Base-by-base conservation (phyloP, 345 rosid genomes). In the Eucalyptus urophylla region DNA sequence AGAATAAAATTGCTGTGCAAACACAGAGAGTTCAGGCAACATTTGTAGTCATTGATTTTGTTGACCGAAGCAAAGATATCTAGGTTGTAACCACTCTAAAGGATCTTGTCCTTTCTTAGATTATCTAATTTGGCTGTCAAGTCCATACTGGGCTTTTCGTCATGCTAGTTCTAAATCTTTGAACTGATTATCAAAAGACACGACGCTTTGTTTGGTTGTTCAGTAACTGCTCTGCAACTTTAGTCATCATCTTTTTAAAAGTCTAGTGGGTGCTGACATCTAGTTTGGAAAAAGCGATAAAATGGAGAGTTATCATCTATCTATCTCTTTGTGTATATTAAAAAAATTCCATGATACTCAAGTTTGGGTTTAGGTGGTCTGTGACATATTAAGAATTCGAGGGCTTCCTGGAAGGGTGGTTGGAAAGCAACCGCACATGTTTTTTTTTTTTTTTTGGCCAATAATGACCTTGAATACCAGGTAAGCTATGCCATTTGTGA, bases 51-150 rank as follows among this genome's bases (percentile, higher is more conserved):
- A 97, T 98, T 90, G 99, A 97, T 92, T 90, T 97, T 86, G 95
- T 96, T 90, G 98, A 97, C 91, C 94, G 98, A 98, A 95, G 99
- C 94, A 92, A 97, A 90, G 98, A 97, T 93, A 92, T 94, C 87
- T 96, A 97, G 99, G 99, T 96, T 8, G 15, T 16, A 13, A 86
- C 16, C 53, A 51, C 25, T 44, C 31, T 86, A 44, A 8, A 53
- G 37, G 80, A 87, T 87, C 45, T 62, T 86, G 43, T 87, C 14
- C 21, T 87, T 62, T 44, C 33, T 56, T 53, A 22, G 81, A n/a
- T 86, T 43, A 86, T 31, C 56, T 8, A 45, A 49, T 87, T 21
- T 11, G 24, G 76, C 58, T 87, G 83, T n/a, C 1, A 27, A 37
- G 44, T 69, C 44, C 80, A 33, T 69, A 33, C 25, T 17, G 44